Conservation (phyloP, 345 rosid species). For the Litchi chinensis region DNA sequence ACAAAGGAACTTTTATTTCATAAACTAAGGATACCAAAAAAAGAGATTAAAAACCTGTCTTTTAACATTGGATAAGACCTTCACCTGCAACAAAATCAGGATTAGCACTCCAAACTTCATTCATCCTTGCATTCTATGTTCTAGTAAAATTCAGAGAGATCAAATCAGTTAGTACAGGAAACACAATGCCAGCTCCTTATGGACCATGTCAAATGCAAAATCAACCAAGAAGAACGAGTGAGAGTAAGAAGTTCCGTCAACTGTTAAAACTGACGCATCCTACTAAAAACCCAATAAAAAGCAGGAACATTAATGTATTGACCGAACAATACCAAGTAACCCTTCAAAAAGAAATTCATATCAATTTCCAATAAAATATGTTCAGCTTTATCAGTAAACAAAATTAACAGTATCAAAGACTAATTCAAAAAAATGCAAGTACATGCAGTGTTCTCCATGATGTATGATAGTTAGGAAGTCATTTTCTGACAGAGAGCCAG, state of each 20-base stretch:
- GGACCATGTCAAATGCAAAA: background rate
- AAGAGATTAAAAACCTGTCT: background rate
- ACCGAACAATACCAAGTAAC: background rate
- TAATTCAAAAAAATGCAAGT: background rate
- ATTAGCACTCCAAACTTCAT: background rate
- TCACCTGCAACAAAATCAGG: background rate
- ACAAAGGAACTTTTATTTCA: background rate
- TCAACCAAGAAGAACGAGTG: background rate
- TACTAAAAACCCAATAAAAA: background rate
- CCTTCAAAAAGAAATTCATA: background rate
- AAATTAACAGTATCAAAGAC: background rate
- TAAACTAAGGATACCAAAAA: background rate
- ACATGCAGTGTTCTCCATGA: background rate
- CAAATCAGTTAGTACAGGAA: slow-evolving; percentile 9
- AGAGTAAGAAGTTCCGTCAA: background rate
- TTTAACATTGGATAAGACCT: background rate
- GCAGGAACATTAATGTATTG: background rate
- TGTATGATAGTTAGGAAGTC: background rate
- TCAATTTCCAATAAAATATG: background rate
- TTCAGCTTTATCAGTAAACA: background rate
- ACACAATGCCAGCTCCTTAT: background rate
- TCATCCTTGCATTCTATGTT: background rate
- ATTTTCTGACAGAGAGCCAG: background rate
- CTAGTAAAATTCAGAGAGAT: background rate
- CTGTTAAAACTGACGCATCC: background rate